Evolutionary conservation across 176 grass and related monocot genomes (phyloP).

Genomic region (Juncus effusus): DNA sequence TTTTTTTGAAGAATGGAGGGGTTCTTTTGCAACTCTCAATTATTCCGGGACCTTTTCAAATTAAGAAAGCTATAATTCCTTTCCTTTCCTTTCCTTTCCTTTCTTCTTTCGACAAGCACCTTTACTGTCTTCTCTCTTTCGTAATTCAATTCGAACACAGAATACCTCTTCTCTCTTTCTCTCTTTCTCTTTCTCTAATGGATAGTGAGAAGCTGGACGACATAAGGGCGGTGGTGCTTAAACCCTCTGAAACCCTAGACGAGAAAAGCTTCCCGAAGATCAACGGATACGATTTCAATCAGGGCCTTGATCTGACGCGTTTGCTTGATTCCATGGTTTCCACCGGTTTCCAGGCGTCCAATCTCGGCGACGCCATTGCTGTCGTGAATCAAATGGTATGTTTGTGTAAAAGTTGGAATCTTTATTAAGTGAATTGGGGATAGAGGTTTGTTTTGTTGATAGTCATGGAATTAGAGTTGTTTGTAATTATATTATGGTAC

Average conservation of each 20-base stretch:
- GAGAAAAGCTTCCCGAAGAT: conserved; percentile 53
- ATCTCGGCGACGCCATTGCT: conserved; percentile 63
- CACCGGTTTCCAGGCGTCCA: conserved; percentile 80
- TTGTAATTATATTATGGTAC: background rate
- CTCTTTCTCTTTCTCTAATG: background rate
- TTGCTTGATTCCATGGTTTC: conserved; percentile 51
- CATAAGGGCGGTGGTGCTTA: conserved; percentile 59
- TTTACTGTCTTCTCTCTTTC: no score
- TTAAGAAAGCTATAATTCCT: no score
- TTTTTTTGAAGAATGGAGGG: no score
- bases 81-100: no score
- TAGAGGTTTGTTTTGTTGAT: background rate
- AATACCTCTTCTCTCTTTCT: no score
- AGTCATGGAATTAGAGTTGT: background rate
- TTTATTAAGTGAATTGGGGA: no score
- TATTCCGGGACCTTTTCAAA: no score
- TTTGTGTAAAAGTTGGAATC: background rate
- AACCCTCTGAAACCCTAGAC: conserved; percentile 60
- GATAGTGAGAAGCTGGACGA: conserved; percentile 38
- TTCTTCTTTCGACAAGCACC: no score
- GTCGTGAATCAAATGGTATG: conserved; percentile 76
- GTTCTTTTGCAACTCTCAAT: no score
- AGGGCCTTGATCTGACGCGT: conserved; percentile 36
- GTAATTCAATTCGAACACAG: no score
- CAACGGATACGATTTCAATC: conserved; percentile 64